Conservation (phyloP, 2,329 filamentous ascomycete species). For the Ilyonectria robusta region DNA sequence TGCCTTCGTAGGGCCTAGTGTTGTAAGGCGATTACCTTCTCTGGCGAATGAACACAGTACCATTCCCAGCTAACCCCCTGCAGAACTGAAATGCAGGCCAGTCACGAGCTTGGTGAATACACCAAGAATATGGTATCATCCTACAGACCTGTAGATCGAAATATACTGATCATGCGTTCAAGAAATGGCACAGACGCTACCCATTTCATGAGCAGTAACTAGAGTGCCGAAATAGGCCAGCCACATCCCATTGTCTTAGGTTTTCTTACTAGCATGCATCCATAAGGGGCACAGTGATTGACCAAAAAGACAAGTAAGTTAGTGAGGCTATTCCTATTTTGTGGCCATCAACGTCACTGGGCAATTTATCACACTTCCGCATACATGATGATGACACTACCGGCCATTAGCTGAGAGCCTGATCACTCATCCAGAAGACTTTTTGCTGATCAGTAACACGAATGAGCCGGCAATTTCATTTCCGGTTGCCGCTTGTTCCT, state of each 20-base stretch:
- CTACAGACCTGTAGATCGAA: slow-evolving; percentile 22
- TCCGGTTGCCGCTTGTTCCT: not conserved
- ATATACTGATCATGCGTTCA: slow-evolving; percentile 1
- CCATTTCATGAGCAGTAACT: not conserved
- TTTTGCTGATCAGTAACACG: slow-evolving; percentile 29
- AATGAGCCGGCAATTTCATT: slow-evolving; percentile 10
- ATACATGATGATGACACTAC: slow-evolving; percentile 5
- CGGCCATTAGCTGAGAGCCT: slow-evolving; percentile 8
- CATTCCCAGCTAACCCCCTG: not conserved
- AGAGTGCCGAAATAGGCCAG: not conserved
- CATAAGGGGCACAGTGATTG: not conserved
- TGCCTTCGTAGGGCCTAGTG: not conserved
- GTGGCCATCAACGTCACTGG: not conserved
- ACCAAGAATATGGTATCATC: slow-evolving; percentile 13
- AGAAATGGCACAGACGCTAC: not conserved
- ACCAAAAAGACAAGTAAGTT: slow-evolving; percentile 21
- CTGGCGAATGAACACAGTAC: not conserved
- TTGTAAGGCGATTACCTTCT: slow-evolving; percentile 18
- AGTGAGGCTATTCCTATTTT: not conserved
- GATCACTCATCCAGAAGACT: not conserved
- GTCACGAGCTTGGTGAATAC: not conserved
- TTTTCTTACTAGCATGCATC: slow-evolving; percentile 16
- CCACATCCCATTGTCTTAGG: slow-evolving; percentile 11
- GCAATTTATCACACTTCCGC: not conserved
- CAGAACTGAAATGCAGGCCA: not conserved